phyloP scores from a whole-genome alignment of 257 asterid species.

The Nicotiana attenuata region DNA sequence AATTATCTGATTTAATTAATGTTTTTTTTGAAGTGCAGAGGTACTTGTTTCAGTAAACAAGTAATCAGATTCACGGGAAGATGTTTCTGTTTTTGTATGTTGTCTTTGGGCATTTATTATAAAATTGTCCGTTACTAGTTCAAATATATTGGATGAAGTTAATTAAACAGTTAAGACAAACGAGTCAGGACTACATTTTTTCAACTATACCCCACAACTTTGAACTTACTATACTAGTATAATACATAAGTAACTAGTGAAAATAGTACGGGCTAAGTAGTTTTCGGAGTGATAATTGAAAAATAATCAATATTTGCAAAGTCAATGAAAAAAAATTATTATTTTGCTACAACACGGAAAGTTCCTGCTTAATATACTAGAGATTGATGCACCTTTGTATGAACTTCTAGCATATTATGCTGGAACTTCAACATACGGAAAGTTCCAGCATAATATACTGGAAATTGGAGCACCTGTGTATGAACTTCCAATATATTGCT shows the following conservation, averaged over 20 bases:
- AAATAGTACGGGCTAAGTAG: no score
- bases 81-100: neutral
- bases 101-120: neutral
- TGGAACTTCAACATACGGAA: no score
- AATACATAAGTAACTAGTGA: no score
- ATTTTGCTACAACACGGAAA: no score
- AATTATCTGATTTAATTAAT: neutral
- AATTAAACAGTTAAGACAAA: neutral
- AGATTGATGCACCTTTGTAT: no score
- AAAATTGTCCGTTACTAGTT: neutral
- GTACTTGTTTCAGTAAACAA: neutral
- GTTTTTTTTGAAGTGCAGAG: neutral
- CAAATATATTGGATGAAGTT: neutral
- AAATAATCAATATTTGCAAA: no score
- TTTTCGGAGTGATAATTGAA: no score
- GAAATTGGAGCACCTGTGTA: no score
- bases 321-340: fast-evolving
- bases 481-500: no score
- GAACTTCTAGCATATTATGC: no score
- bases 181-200: neutral
- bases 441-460: no score
- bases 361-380: no score
- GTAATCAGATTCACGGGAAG: neutral
- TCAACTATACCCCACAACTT: neutral
- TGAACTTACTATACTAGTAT: neutral